Evolutionary conservation across 75 land plant species (phyloP).

Genomic region (Selaginella moellendorffii): DNA sequence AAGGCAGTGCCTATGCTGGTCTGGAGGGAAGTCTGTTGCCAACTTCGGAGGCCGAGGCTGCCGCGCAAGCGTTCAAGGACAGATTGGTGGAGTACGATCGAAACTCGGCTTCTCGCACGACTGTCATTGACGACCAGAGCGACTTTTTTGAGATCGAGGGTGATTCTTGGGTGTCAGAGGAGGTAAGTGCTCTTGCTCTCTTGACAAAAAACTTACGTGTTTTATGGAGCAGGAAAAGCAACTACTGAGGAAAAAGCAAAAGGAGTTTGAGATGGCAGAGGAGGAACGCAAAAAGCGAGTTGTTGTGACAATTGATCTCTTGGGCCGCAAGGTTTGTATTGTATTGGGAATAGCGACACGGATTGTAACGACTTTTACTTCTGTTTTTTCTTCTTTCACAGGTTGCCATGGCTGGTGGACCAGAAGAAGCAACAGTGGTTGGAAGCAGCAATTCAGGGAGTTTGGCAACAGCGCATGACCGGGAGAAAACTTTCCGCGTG

Average conservation of each 20-base stretch:
- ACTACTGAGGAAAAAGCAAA: constrained; percentile 44
- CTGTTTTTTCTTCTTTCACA: no score
- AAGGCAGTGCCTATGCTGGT: constrained; percentile 85
- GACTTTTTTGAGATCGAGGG: constrained; percentile 84
- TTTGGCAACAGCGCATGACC: no score
- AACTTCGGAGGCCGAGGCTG: constrained; percentile 59
- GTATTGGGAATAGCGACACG: not conserved
- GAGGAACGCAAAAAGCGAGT: constrained; percentile 45
- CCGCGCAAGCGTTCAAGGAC: constrained; percentile 75
- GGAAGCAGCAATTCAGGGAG: constrained; percentile 20
- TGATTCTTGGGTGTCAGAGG: constrained; percentile 65
- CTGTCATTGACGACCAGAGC: constrained; percentile 93
- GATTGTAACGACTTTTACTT: no score
- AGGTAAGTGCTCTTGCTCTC: constrained; percentile 27
- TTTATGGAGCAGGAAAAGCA: constrained; percentile 71
- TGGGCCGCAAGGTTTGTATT: constrained; percentile 98
- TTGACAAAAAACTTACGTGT: not conserved
- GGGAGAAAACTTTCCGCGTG: constrained; percentile 47
- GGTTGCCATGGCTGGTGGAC: constrained; percentile 66
- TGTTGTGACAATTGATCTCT: constrained; percentile 64
- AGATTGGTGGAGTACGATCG: constrained; percentile 89
- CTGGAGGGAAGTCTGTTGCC: constrained; percentile 31
- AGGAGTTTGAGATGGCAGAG: constrained; percentile 55
- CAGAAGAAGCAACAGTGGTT: constrained; percentile 30
- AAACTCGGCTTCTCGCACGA: constrained; percentile 64